Base-by-base conservation (phyloP, 2,329 filamentous ascomycete genomes). In the Nectriaceae sp. region DNA sequence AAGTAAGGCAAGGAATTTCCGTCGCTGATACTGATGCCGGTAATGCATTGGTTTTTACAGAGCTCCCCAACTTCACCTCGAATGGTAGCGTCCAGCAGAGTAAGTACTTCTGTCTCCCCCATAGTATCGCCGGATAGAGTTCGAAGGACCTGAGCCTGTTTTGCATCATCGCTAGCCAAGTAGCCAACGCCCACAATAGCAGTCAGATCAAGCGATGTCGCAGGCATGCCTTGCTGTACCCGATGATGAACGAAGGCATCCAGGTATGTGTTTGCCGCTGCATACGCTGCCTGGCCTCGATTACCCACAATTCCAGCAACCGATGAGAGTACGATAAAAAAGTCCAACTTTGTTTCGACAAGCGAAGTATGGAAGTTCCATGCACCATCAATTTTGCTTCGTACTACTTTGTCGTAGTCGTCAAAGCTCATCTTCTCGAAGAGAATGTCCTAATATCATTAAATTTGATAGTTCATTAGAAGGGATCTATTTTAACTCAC, bases 311-410 rank as follows among this genome's bases (percentile, higher is more conserved):
- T 41, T 11, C 33, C 43, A 3, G 40, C 20, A 15, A 36, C 18
- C 2, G 50, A 53, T 2, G 43, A 47, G 11, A 53, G 21, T 11
- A 35, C 24, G 19, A 53, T 29, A 29, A 50, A 53, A 21, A 53
- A 47, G 21, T 40, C 40, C 38, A 49, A 18, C 0, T 66, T 62
- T 1, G 64, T 55, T 24, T 64, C 58, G 19, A 63, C 52, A 2
- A 79, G 67, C 2, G 71, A 71, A 15, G 72, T 65, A 59, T 83
- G 77, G 43, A 82, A 70, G 59, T 83, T 82, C 73, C 75, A 78
- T 2, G 74, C 76, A 5, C 77, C 79, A 5, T 73, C 65, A 0
- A 79, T 74, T 60, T 83, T 84, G 53, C 76, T 75, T 37, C 72
- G 66, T 33, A 78, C 70, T 31, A 79, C 76, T 3, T 68, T 63